Evolutionary conservation across 345 rosid species (phyloP).

Genomic region (Geranium rotundifolium): DNA sequence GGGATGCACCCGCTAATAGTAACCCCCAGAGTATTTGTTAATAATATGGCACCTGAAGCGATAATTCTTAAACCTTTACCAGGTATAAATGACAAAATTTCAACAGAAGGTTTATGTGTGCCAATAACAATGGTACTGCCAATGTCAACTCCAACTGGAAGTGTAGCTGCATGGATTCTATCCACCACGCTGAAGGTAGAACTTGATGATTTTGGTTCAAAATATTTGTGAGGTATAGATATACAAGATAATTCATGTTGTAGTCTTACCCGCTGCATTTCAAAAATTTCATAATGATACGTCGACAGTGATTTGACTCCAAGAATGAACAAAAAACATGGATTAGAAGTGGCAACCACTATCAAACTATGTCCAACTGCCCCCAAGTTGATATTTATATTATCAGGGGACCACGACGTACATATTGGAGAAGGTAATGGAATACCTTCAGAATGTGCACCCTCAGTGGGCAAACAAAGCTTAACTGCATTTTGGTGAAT

Average conservation of each 20-base stretch:
- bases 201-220: slow-evolving; percentile 30
- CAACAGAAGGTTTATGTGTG: slow-evolving; percentile 96
- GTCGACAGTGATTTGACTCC: slow-evolving; percentile 53
- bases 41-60: slow-evolving; percentile 62
- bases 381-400: slow-evolving; percentile 78
- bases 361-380: slow-evolving; percentile 70
- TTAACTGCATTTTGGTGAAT: slow-evolving; percentile 75
- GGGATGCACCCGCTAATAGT: slow-evolving; percentile 77
- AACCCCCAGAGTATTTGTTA: slow-evolving; percentile 61
- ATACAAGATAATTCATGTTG: slow-evolving; percentile 86
- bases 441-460: slow-evolving; percentile 76
- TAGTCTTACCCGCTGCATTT: slow-evolving; percentile 63
- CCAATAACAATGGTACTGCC: slow-evolving; percentile 73
- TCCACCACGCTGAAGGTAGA: slow-evolving; percentile 18
- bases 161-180: slow-evolving; percentile 19
- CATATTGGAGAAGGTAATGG: slow-evolving; percentile 62
- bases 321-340: slow-evolving; percentile 68
- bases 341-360: slow-evolving; percentile 84
- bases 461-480: slow-evolving; percentile 77
- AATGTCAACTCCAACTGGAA: slow-evolving; percentile 54
- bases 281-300: slow-evolving; percentile 56
- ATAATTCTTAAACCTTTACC: slow-evolving; percentile 57
- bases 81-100: slow-evolving; percentile 57
- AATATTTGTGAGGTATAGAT: slow-evolving; percentile 53
- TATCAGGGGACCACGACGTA: slow-evolving; percentile 68